Base-by-base conservation (phyloP, 78 protist species). In the Creolimax fragrantissima region DNA sequence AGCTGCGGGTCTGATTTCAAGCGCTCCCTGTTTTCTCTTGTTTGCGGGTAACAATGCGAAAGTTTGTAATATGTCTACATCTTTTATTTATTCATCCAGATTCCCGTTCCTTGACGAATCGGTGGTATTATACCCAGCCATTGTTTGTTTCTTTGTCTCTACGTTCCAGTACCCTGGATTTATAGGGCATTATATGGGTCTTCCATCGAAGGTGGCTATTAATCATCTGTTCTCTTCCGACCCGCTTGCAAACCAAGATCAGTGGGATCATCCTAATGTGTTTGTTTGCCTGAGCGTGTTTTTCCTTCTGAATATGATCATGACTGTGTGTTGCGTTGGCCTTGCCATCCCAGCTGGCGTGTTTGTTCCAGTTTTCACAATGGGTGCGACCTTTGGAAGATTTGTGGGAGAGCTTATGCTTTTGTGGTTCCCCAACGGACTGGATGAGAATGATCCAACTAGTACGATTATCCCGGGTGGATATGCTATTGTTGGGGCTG, bases 401-500 rank as follows among this genome's bases (percentile, higher is more conserved):
- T 32, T 84, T 24, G 88, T 84, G 17, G 88, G 88, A n/a, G 88
- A 84, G 45, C 45, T 41, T 11, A 84, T 84, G 88, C 45, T 84
- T 11, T 17, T 24, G 47, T 84, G 88, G 88, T 84, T 84, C 24
- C 88, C 88, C 41, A 84, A 84, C 24, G 88, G 88, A 42, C 11
- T 84, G 35, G 45, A 84, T 32, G 45, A n/a, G 24, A 84, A 17
- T 84, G 74, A 58, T 58, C 74, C 74, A 58, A 58, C 74, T 24
- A 58, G 74, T 58, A 58, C 24, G 11, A 58, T 58, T 32, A 58
- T 58, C 24, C 74, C 74, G 24, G 74, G 74, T 32, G 74, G 92
- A 35, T 89, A 89, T 32, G 92, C 92, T 4, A 6, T 89, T 32
- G 84, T 89, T 11, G 92, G 92, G 7, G 92, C 92, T 17, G 92